Evolutionary conservation across 106 monocot genomes (phyloP), one percentile per base, ranked within the genome.

Genomic region (Dendrobium catenatum): DNA sequence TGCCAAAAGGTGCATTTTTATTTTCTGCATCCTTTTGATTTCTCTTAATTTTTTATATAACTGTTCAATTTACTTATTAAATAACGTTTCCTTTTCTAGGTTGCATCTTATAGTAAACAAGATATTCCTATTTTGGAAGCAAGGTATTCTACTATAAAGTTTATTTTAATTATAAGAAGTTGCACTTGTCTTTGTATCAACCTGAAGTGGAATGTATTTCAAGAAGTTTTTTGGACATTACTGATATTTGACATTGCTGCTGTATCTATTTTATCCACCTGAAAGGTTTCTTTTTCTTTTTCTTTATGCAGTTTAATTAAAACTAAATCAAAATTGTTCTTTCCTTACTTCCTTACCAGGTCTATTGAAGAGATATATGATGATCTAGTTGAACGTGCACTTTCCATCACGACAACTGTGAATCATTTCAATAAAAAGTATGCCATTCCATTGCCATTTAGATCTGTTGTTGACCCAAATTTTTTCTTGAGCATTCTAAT

Each of bases 301-400:
- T 27, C 13, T 76, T 26, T 74, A 4, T 40, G 0, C 49, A 49
- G 26, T 78, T 4, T 4, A 55, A 15, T 9, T 33, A 59, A 75
- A 37, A 73, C 77, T 29, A 22, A 37, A 48, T 27, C 31, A 22
- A 61, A 61, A 5, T 22, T 8, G 13, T 56, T 58, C 43, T 31
- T 31, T 31, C 31, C 31, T 31, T 31, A 31, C 31, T 78, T 75
- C 19, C 27, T 48, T 80, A 82, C 27, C 74, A 96, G 93, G 80
- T 86, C 89, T 55, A 91, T 96, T 13, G 96, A 88, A 68, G 87
- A 91, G 80, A 74, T 96, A 68, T 96, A 96, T 78, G 91, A 93
- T 80, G 77, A 77, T 78, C 87, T 96, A 37, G 82, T 81, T 72
- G 82, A 85, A 55, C 86, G 78, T n/a, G 89, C 93, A 85, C 77